Evolutionary conservation across 352 stramenopile species (phyloP).

Genomic region (Phytopythium delawarense): DNA sequence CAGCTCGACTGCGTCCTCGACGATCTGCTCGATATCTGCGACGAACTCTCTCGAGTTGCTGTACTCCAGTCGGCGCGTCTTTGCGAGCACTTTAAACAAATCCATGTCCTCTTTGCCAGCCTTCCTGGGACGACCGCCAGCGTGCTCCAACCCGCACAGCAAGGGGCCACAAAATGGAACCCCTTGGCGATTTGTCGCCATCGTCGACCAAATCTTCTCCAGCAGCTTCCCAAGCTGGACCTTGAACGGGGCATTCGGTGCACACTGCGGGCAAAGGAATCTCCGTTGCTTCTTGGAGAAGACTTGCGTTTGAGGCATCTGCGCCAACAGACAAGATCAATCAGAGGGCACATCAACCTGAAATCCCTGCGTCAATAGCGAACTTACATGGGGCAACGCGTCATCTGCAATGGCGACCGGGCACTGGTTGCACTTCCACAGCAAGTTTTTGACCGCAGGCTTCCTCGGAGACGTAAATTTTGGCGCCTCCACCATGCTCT

Average conservation of each 20-base stretch:
- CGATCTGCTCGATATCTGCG: conserved; percentile 58
- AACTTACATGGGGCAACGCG: conserved; percentile 1
- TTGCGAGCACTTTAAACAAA: conserved; percentile 71
- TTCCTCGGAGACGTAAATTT: conserved; percentile 54
- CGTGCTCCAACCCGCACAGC: conserved; percentile 49
- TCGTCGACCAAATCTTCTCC: conserved; percentile 80
- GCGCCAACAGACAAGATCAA: background rate
- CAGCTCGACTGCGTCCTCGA: conserved; percentile 56
- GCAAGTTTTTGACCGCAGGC: conserved; percentile 38
- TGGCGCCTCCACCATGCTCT: conserved; percentile 36
- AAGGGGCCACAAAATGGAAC: conserved; percentile 79
- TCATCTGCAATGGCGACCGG: conserved; percentile 57
- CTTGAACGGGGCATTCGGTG: conserved; percentile 44
- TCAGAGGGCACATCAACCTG: background rate
- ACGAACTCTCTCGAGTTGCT: conserved; percentile 53
- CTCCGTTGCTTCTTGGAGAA: conserved; percentile 58
- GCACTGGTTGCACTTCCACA: conserved; percentile 82
- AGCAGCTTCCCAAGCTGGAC: conserved; percentile 73
- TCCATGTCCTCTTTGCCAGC: conserved; percentile 28
- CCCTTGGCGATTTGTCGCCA: conserved; percentile 83
- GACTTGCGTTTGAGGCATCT: conserved; percentile 62
- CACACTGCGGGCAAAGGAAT: conserved; percentile 74
- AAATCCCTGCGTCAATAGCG: background rate
- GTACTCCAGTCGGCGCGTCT: conserved; percentile 73
- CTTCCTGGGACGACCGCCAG: conserved; percentile 16